Evolutionary conservation across 164 flowering plant species (phyloP).

Genomic region (Taxillus chinensis): DNA sequence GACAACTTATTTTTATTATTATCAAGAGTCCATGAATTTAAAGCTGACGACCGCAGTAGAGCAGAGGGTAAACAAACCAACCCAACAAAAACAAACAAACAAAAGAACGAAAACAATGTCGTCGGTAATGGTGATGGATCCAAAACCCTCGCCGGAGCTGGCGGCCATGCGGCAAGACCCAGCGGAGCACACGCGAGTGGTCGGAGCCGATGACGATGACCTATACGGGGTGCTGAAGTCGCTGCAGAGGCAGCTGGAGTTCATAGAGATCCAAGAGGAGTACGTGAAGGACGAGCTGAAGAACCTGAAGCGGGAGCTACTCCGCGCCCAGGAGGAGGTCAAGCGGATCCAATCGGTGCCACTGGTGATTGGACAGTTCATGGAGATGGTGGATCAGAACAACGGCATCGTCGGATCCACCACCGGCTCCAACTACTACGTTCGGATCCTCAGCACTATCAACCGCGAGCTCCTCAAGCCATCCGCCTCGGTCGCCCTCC

Average conservation of each 20-base stretch:
- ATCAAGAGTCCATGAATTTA: too few species aligned
- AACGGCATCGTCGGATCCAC: slow-evolving; percentile 95
- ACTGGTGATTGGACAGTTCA: slow-evolving; percentile 90
- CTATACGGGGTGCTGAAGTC: slow-evolving; percentile 69
- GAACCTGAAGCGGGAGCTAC: slow-evolving; percentile 78
- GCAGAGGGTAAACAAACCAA: too few species aligned
- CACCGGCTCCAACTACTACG: slow-evolving; percentile 79
- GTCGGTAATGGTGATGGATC: slow-evolving; percentile 37
- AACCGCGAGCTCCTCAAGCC: slow-evolving; percentile 87
- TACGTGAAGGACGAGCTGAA: slow-evolving; percentile 91
- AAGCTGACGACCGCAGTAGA: too few species aligned
- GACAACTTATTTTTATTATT: too few species aligned
- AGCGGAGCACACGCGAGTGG: slow-evolving; percentile 15
- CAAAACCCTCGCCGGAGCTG: slow-evolving; percentile 28
- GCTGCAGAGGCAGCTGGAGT: slow-evolving; percentile 78
- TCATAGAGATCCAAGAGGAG: slow-evolving; percentile 89
- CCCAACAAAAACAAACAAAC: too few species aligned
- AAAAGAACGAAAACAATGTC: slow-evolving; percentile 11
- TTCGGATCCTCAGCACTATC: slow-evolving; percentile 58
- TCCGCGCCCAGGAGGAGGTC: slow-evolving; percentile 92
- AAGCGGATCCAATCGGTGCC: slow-evolving; percentile 97
- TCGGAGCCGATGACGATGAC: slow-evolving; percentile 53
- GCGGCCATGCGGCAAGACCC: slow-evolving; percentile 22
- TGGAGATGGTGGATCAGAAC: slow-evolving; percentile 92
- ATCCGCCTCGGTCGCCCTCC: slow-evolving; percentile 82